Base-by-base conservation (phyloP, 371 early-diverging fungal genomes). In the Mortierella sp. region DNA sequence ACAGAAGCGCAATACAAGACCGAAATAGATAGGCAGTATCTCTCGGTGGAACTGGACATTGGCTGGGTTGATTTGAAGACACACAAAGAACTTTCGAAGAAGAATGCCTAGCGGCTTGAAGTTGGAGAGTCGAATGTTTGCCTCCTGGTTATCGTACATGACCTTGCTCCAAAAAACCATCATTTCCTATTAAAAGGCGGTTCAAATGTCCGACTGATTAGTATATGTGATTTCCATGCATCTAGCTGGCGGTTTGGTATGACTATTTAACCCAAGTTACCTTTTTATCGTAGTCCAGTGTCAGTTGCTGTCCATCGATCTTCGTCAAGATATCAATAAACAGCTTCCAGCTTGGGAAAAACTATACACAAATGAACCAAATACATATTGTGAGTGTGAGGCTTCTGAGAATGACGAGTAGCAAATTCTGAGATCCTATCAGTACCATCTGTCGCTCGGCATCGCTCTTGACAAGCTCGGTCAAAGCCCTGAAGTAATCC, bases 21-120 rank as follows among this genome's bases (percentile, higher is more conserved):
- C 83, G 57, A 81, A 81, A 47, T 81, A 81, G 20, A 81, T 73
- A n/a, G 83, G 83, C 6, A 81, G 62, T 22, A 70, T 32, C 37
- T 81, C 83, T 3, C 67, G 66, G 57, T 81, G 83, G 59, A 73
- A 81, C 40, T 72, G 73, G 0, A 73, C 35, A 54, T 73, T 81
- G 9, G 14, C 47, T 4, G 62, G 71, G 51, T 70, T 76, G 47
- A 66, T 28, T 64, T 81, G 83, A 20, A 81, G 77, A 54, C 77
- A 81, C 5, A 81, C 83, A 61, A 59, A 81, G 58, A 76, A 81
- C 51, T 61, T 68, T n/a, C 77, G 70, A 8, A 81, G 61, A 2
- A 81, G 59, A 16, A 40, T 18, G 30, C 83, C 68, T 8, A 73
- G 32, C 5, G 69, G 70, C 45, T 72, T 69, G 47, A 62, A 73